These are phyloP conservation scores for Neurospora sp. DNA, from an alignment of 495 filamentous ascomycete genomes.

Conservation along the genomic window DNA sequence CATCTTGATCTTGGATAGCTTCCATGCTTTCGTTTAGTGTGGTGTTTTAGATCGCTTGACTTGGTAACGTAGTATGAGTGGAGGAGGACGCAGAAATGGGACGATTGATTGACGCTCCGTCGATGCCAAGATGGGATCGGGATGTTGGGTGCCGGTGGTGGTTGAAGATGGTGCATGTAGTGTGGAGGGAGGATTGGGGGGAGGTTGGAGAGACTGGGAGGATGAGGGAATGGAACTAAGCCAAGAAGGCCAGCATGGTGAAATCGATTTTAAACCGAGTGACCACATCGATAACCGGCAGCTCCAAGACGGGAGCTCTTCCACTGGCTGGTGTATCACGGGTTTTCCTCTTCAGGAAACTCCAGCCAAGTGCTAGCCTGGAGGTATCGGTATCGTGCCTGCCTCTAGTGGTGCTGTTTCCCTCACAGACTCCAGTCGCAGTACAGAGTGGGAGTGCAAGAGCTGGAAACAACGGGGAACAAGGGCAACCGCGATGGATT, in stretches of 20 bases:
- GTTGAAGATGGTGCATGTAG: neutral
- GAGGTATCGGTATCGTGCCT: neutral
- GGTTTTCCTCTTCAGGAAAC: neutral
- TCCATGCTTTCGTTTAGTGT: neutral
- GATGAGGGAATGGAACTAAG: neutral
- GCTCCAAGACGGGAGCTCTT: neutral
- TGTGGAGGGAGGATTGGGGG: neutral
- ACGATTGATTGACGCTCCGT: slow-evolving; percentile 1
- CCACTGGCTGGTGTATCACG: neutral
- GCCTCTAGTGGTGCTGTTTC: neutral
- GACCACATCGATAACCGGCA: neutral
- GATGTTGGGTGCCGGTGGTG: neutral
- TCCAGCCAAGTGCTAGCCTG: neutral
- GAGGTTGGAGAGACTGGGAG: neutral
- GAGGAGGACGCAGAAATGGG: neutral
- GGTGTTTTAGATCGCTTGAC: neutral
- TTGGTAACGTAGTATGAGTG: neutral
- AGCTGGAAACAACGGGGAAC: neutral
- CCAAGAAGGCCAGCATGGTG: neutral
- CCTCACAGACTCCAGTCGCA: neutral
- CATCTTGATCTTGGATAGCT: neutral
- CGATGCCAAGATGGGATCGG: neutral
- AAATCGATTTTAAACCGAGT: neutral
- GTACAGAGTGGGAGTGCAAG: neutral
- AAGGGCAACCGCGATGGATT: neutral